phyloP scores from a whole-genome alignment of 768 basidiomycete genomes.

The Chiua virens region DNA sequence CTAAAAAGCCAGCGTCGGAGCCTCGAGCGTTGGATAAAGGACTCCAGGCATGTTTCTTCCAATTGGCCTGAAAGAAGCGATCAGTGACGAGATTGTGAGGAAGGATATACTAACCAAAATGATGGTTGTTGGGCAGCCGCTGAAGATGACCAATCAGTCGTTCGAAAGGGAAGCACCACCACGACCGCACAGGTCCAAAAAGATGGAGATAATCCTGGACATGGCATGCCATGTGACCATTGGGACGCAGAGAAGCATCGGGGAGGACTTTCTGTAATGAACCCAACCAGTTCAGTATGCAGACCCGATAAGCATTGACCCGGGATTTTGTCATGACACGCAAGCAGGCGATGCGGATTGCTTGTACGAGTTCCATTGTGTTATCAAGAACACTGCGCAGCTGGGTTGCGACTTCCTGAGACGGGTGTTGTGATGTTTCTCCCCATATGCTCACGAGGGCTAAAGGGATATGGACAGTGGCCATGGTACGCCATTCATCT shows the following conservation, averaged over 20 bases:
- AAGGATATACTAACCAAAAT: slow-evolving; percentile 22
- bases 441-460: slow-evolving; percentile 22
- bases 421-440: not conserved
- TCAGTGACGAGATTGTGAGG: no score
- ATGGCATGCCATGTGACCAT: slow-evolving; percentile 33
- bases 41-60: slow-evolving; percentile 5
- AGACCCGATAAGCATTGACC: slow-evolving; percentile 3
- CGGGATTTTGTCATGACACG: slow-evolving; percentile 8
- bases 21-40: slow-evolving; percentile 14
- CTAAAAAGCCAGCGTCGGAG: slow-evolving; percentile 6
- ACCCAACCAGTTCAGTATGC: slow-evolving; percentile 18
- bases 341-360: slow-evolving; percentile 18
- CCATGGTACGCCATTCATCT: slow-evolving; percentile 18
- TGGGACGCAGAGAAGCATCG: slow-evolving; percentile 11
- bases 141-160: slow-evolving; percentile 38
- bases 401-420: not conserved
- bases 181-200: slow-evolving; percentile 38
- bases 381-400: slow-evolving; percentile 19
- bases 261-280: slow-evolving; percentile 23
- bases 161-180: slow-evolving; percentile 43
- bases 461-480: slow-evolving; percentile 17
- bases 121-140: slow-evolving; percentile 32
- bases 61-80: slow-evolving; percentile 6
- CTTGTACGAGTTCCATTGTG: slow-evolving; percentile 30
- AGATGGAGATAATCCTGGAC: slow-evolving; percentile 32